Percentiles rank a stretch among this genome's conserved stretches.
Conservation (phyloP, 768 basidiomycete genomes). For the Psilocybe cyanescens region DNA sequence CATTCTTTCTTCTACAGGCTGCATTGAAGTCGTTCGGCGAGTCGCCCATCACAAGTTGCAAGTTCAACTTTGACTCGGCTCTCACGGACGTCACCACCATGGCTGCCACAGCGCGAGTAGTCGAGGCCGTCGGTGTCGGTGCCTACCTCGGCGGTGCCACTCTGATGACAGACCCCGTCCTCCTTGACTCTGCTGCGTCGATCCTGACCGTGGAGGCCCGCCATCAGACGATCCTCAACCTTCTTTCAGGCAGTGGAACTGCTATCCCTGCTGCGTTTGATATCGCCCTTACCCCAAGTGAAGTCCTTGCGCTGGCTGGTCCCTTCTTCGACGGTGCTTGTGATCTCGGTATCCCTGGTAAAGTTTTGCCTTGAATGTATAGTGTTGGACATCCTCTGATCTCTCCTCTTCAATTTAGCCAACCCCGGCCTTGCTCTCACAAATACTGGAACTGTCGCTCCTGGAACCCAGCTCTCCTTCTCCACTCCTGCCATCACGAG, state of each 20-base stretch:
- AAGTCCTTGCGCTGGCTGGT: constrained; percentile 72
- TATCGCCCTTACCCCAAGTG: constrained; percentile 65
- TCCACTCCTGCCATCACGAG: constrained; percentile 58
- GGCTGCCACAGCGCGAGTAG: constrained; percentile 70
- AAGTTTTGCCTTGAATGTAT: not conserved
- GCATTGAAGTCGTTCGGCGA: constrained; percentile 59
- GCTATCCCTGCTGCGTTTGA: constrained; percentile 76
- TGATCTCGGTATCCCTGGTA: constrained; percentile 59
- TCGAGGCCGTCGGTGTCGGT: constrained; percentile 76
- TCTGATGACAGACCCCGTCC: constrained; percentile 59
- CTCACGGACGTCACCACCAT: constrained; percentile 71
- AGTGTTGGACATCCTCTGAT: not conserved
- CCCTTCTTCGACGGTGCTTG: constrained; percentile 71
- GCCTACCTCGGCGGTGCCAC: constrained; percentile 80
- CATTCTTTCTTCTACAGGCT: constrained; percentile 29
- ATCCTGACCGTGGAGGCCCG: constrained; percentile 85
- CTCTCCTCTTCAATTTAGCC: constrained; percentile 35
- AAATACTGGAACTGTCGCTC: constrained; percentile 57
- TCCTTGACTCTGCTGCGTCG: constrained; percentile 69
- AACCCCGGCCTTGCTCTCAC: constrained; percentile 65
- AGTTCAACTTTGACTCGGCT: constrained; percentile 68
- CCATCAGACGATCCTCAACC: constrained; percentile 78
- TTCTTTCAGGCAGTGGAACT: constrained; percentile 58
- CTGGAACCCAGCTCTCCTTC: constrained; percentile 70
- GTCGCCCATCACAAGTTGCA: constrained; percentile 57